Base-by-base conservation (phyloP, 2,329 filamentous ascomycete species). In the Trichoderma koningii region DNA sequence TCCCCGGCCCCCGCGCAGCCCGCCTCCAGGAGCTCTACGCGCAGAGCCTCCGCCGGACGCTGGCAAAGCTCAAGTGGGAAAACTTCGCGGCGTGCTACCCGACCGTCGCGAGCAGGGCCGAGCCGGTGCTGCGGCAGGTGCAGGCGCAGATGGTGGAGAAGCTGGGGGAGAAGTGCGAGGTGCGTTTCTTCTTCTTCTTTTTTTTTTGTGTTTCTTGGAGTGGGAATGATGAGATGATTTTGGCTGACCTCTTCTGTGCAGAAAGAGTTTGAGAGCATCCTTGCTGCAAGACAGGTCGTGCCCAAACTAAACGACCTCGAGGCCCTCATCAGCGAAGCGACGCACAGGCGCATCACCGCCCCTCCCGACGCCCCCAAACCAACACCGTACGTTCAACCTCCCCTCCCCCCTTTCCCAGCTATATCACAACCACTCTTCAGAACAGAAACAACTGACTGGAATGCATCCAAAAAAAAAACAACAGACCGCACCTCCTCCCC, bases 51-150 rank as follows among this genome's bases (percentile, higher is more conserved):
- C 69, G 75, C 52, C 81, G 81, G 69, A 87, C 86, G 2, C 79
- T 89, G 38, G 77, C 74, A 69, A 82, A 84, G 71, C 78, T 88
- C 63, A 80, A 77, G 68, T 85, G 81, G 77, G 79, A 82, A 55
- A 85, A 85, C 73, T 83, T 89, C 69, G 82, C 82, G 2, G 78
- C 82, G 2, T 89, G 87, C 75, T 89, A 87, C 73, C 86, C 87
- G 50, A 86, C 83, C 21, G 78, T 88, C n/a, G 81, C 84, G 19
- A 72, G 75, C 45, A 76, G 79, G 67, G 81, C 84, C 21, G 83
- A 83, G 26, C 76, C 74, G 7, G 79, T 83, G 44, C 77, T 89
- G 70, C 78, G 77, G 67, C 80, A 81, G 68, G 81, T 88, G 47
- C 86, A 87, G 77, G 74, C 75, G 61, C 83, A 85, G 72, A 85